These are phyloP conservation scores for Ceratobasidium sp. DNA, from an alignment of 1,284 basidiomycete genomes.

Conservation along the genomic window DNA sequence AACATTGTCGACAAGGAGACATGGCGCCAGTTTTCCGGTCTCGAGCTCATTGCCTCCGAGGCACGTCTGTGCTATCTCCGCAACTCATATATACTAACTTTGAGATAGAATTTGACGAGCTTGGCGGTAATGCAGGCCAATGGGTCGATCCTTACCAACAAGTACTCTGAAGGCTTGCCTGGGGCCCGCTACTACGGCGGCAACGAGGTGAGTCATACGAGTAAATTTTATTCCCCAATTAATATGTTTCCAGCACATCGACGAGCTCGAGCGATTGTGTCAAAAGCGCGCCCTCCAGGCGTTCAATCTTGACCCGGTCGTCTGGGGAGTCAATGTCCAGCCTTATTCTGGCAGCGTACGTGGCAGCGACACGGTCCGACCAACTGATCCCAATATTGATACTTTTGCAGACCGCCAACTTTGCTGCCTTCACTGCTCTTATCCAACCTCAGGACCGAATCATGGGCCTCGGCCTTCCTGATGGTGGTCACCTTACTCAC, in stretches of 20 bases:
- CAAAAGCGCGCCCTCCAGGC: constrained; percentile 95
- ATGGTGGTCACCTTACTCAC: constrained; percentile 98
- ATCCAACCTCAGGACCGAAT: constrained; percentile 98
- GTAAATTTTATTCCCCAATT: background rate
- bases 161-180: constrained; percentile 96
- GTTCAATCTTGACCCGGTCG: constrained; percentile 90
- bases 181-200: constrained; percentile 97
- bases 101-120: constrained; percentile 85
- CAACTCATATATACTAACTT: background rate
- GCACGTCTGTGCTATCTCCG: constrained; percentile 51
- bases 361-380: constrained; percentile 43
- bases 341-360: constrained; percentile 93
- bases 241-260: constrained; percentile 67
- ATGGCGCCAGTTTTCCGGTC: constrained; percentile 96
- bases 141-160: constrained; percentile 98
- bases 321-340: constrained; percentile 99
- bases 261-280: constrained; percentile 94
- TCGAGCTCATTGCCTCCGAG: constrained; percentile 96
- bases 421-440: constrained; percentile 95
- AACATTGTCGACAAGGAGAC: constrained; percentile 99
- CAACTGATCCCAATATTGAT: constrained; percentile 25
- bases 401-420: constrained; percentile 82
- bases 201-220: constrained; percentile 64
- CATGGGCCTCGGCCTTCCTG: constrained; percentile 98
- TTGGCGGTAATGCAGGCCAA: constrained; percentile 97